Conservation (phyloP, 768 basidiomycete species). For the Naematelia encephala region DNA sequence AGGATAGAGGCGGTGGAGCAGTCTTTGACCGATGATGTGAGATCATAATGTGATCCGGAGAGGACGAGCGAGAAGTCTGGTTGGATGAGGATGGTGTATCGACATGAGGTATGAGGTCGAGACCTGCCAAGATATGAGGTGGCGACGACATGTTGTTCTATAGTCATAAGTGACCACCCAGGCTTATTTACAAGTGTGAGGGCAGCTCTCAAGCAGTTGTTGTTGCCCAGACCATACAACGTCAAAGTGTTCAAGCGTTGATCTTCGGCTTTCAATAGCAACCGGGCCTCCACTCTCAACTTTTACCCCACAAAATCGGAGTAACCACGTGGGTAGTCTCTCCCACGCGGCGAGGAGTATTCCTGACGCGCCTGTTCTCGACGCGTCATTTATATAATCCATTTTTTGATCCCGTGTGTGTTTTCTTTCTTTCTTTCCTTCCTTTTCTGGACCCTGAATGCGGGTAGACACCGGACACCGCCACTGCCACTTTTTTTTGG, state of each 20-base stretch:
- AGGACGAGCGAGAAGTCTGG: background rate
- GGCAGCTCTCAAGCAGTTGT: too few species aligned
- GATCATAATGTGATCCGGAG: background rate
- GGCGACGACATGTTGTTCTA: background rate
- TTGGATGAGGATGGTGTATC: background rate
- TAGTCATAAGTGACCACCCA: too few species aligned
- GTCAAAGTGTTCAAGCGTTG: too few species aligned
- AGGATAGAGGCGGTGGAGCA: slow-evolving; percentile 13
- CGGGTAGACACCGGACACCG: background rate
- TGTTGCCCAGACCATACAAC: too few species aligned
- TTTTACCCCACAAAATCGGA: background rate
- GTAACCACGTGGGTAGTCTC: background rate
- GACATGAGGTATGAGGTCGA: slow-evolving; percentile 1
- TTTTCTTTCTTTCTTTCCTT: background rate
- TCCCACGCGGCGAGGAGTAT: too few species aligned
- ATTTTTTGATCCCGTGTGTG: too few species aligned
- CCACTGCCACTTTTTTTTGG: background rate
- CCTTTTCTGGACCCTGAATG: background rate
- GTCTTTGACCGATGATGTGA: slow-evolving; percentile 18
- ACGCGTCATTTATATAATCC: background rate
- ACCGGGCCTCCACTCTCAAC: background rate
- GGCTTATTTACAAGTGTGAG: too few species aligned
- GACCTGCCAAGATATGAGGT: background rate
- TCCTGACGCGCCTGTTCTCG: background rate
- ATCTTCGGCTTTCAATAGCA: background rate